Evolutionary conservation across 163 green algal species (phyloP), one percentile per base, ranked within the genome.

Genomic region (Coccomyxa subellipsoidea): DNA sequence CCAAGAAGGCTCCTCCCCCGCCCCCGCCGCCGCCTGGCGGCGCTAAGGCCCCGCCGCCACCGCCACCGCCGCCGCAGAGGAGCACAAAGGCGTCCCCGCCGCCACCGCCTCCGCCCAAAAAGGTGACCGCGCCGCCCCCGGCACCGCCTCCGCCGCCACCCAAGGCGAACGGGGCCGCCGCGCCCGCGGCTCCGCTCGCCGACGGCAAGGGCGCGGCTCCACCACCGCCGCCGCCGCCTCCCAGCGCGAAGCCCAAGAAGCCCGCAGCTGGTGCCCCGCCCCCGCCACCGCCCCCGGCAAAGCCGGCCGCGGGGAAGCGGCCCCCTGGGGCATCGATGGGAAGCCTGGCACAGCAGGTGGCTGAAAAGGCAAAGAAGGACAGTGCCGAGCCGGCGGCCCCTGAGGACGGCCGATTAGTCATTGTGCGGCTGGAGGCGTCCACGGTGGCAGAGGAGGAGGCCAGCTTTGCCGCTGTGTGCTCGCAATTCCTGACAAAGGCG

Each of bases 371-470:
- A 4, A 37, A 18, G 36, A 35, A 69, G 38, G 27, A 35, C 36
- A n/a, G 21, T 23, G 71, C 9, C 35, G 31, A 23, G 32, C 35
- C 21, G 31, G 71, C 18, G 32, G 34, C n/a, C 9, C 32, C 75
- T 25, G 75, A 34, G 18, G 36, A 59, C 38, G 75, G 75, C 75
- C 36, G 47, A 27, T 32, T 72, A 25, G 77, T 81, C 7, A 7
- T 8, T 18, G 40, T 81, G 7, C 29, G 35, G 32, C 15, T 81
- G 77, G 47, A 37, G 34, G 39, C 40, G 47, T 73, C 40, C 3
- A 8, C 47, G 47, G 77, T 73, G 27, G 77, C 77, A 18, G 77
- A 38, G 35, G 40, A 81, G 77, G 77, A 81, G 77, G 15, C 2
- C 27, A 72, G 47, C 40, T 81, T 81, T 34, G 32, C 77, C 12